These are phyloP conservation scores for Apostasia ramifera DNA, from an alignment of 106 monocot species.

Conservation along the genomic window DNA sequence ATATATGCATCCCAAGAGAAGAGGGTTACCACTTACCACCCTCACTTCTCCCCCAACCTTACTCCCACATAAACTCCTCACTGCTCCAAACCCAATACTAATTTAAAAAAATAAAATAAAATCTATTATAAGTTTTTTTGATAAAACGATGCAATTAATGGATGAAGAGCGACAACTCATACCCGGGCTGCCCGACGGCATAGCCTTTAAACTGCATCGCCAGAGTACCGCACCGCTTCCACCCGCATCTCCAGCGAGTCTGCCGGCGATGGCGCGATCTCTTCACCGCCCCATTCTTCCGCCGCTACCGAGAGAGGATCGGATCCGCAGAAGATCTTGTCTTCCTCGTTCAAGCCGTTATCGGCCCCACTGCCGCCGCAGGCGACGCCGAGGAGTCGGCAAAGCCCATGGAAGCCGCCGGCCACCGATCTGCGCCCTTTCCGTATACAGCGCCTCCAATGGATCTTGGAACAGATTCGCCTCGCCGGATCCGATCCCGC, in stretches of 20 bases:
- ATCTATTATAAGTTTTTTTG: background rate
- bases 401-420: background rate
- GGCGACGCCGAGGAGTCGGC: background rate
- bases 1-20: background rate
- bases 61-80: background rate
- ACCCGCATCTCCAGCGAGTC: background rate
- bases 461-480: slow-evolving; percentile 30
- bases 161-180: slow-evolving; percentile 7
- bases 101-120: background rate
- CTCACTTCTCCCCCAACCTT: background rate
- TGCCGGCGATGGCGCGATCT: slow-evolving; percentile 18
- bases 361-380: background rate
- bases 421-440: slow-evolving; percentile 25
- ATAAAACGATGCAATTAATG: background rate
- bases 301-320: slow-evolving; percentile 9
- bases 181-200: slow-evolving; percentile 22
- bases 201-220: slow-evolving; percentile 23
- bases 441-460: slow-evolving; percentile 25
- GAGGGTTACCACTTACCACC: background rate
- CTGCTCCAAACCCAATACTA: background rate
- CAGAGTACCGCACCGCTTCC: slow-evolving; percentile 20
- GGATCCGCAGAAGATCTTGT: slow-evolving; percentile 17
- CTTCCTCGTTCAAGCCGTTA: slow-evolving; percentile 18
- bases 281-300: slow-evolving; percentile 6
- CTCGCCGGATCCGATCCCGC: slow-evolving; percentile 17